Evolutionary conservation across 2,329 filamentous ascomycete genomes (phyloP), one percentile per base, ranked within the genome.

Genomic region (Chalaropsis thielavioides): DNA sequence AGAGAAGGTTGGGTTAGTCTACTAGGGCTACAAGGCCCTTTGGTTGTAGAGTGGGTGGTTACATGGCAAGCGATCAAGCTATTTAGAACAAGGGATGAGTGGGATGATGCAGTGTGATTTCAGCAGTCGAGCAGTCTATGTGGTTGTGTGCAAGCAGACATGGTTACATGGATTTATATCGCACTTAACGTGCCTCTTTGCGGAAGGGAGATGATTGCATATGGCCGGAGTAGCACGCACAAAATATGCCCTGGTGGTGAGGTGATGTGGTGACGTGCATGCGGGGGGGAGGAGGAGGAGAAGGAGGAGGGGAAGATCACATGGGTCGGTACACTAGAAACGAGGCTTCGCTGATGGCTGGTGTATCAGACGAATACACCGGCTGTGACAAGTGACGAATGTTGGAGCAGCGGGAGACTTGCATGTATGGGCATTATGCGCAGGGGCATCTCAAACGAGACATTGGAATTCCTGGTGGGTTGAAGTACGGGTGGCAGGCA

Each of bases 341-440:
- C 19, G 51, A 56, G 51, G 51, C 51, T 27, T 27, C 22, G 22
- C 13, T 43, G 41, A n/a, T 15, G 7, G 11, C 41, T 43, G 41
- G 41, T 35, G 51, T 56, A 56, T 56, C 51, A 31, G 51, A 56
- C 31, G 51, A 27, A 56, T 27, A 56, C 51, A 56, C 51, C 51
- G 24, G 31, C 24, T 56, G 51, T 56, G 24, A 56, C 51, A 56
- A 56, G 51, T 17, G 17, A 27, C 51, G 51, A 31, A 56, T 56
- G 10, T 19, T 17, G 51, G 51, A 7, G 10, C 24, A 7, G 10
- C 24, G 51, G 24, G 51, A 22, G 27, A 56, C 51, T 56, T 56
- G 51, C 22, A 56, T 56, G 27, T 11, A 56, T 15, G n/a, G n/a
- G n/a, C n/a, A 31, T 31, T 35, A 56, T 56, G 51, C 22, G 31